phyloP scores from a whole-genome alignment of 2,329 filamentous ascomycete genomes.

The Fusarium pseudocircinatum region DNA sequence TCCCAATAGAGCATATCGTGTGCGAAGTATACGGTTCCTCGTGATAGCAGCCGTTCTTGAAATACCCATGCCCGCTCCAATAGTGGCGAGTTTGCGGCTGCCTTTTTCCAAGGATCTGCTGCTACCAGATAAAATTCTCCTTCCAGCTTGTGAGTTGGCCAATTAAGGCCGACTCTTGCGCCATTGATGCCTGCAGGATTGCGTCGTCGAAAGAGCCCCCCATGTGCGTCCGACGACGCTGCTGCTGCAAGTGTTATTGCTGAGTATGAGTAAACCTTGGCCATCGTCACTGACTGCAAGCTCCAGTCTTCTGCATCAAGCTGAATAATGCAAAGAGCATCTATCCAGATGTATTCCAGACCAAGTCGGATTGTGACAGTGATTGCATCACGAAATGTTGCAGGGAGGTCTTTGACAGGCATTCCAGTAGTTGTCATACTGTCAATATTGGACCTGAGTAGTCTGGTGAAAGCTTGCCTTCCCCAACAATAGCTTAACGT shows the following conservation, averaged over 20 bases:
- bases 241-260: not conserved
- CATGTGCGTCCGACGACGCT: not conserved
- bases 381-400: not conserved
- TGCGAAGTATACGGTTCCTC: not conserved
- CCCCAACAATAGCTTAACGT: constrained; percentile 5
- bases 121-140: not conserved
- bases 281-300: not conserved
- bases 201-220: not conserved
- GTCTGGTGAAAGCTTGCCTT: not conserved
- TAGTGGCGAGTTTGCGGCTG: not conserved
- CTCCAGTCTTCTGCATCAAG: not conserved
- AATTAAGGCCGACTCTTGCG: not conserved
- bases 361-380: not conserved
- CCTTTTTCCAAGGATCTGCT: not conserved
- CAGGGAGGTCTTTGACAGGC: not conserved
- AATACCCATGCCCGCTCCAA: constrained; percentile 1
- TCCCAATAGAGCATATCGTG: constrained; percentile 8
- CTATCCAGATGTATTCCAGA: not conserved
- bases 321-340: constrained; percentile 3
- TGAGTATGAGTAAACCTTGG: constrained; percentile 1
- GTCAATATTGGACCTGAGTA: not conserved
- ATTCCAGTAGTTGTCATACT: not conserved
- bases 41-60: not conserved
- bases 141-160: not conserved
- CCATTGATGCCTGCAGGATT: not conserved